Evolutionary conservation across 148 eudicot species (phyloP).

Genomic region (Silene uniflora): DNA sequence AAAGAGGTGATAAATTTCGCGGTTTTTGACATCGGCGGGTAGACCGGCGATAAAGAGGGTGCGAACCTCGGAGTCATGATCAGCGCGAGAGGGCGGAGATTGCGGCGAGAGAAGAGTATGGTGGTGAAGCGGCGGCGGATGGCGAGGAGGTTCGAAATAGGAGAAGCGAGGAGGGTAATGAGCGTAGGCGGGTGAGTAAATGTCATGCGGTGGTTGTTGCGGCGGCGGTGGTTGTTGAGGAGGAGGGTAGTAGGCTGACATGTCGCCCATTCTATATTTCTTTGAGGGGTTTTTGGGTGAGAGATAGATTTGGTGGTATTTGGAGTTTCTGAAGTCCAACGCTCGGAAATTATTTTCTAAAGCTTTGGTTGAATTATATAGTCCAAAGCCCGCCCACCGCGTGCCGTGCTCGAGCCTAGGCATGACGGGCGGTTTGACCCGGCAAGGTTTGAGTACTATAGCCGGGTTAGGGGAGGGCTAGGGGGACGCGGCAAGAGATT

Average conservation of each 20-base stretch:
- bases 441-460: too few relatives aligned
- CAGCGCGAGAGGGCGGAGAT: conserved; percentile 10
- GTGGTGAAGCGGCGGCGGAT: conserved; percentile 24
- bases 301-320: too few relatives aligned
- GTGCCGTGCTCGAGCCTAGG: too few relatives aligned
- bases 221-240: conserved; percentile 16
- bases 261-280: conserved; percentile 38
- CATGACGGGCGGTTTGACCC: too few relatives aligned
- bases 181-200: conserved; percentile 31
- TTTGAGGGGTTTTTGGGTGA: neutral
- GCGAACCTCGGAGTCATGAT: conserved; percentile 46
- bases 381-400: too few relatives aligned
- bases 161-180: conserved; percentile 25
- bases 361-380: too few relatives aligned
- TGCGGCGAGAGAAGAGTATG: conserved; percentile 31
- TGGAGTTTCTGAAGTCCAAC: too few relatives aligned
- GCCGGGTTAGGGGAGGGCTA: too few relatives aligned
- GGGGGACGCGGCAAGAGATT: too few relatives aligned
- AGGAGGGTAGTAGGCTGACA: conserved; percentile 34
- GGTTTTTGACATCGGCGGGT: conserved; percentile 67
- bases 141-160: conserved; percentile 24
- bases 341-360: too few relatives aligned
- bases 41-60: conserved; percentile 85
- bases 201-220: conserved; percentile 35
- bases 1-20: conserved; percentile 81